Evolutionary conservation across 2,329 filamentous ascomycete genomes (phyloP).

Genomic region (Claviceps quebecensis): DNA sequence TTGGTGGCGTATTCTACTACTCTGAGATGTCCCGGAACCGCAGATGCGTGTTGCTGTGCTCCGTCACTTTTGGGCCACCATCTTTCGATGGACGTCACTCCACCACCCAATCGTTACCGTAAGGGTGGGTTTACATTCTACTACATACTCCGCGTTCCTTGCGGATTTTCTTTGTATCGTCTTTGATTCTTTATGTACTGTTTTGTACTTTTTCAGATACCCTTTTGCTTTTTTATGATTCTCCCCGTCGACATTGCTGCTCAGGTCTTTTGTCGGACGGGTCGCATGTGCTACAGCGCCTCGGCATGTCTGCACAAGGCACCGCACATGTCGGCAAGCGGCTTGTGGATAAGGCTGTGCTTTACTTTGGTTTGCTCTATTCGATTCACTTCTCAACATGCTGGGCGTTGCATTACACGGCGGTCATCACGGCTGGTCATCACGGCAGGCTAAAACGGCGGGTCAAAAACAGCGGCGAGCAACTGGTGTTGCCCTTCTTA

Average conservation of each 20-base stretch:
- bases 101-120: no score
- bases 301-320: neutral
- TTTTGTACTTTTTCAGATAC: neutral
- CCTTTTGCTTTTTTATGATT: neutral
- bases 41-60: no score
- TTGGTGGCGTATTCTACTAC: no score
- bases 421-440: neutral
- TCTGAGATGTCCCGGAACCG: no score
- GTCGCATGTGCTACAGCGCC: neutral
- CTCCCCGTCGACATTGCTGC: neutral
- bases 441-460: neutral
- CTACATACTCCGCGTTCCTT: constrained; percentile 8
- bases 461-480: neutral
- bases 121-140: no score
- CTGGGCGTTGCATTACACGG: neutral
- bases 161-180: neutral
- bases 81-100: no score
- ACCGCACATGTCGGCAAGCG: neutral
- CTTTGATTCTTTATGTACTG: neutral
- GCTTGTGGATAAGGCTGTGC: neutral
- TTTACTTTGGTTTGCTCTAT: neutral
- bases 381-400: neutral
- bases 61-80: no score
- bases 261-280: neutral
- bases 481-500: neutral